Evolutionary conservation across 2,329 filamentous ascomycete genomes (phyloP).

Genomic region (Sarocladiaceae sp.): DNA sequence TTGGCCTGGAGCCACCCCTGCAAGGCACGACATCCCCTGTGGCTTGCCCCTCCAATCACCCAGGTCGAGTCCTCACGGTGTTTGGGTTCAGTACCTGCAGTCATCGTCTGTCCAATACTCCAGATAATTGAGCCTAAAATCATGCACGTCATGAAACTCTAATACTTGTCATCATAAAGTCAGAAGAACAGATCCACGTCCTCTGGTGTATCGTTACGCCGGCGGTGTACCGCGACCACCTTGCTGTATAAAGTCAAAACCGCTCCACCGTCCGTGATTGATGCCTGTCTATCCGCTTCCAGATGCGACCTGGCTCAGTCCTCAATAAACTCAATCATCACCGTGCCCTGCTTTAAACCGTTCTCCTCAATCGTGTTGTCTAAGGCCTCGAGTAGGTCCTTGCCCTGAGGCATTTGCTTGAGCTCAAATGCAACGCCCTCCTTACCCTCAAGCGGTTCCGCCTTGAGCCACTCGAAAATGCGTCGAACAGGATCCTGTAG

Average conservation of each 20-base stretch:
- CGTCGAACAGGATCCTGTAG: conserved; percentile 69
- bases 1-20: no score
- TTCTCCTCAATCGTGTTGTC: conserved; percentile 72
- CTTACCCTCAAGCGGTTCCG: conserved; percentile 75
- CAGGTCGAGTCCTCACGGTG: no score
- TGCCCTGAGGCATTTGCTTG: conserved; percentile 69
- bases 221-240: no score
- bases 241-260: neutral
- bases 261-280: neutral
- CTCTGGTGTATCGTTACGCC: no score
- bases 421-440: conserved; percentile 77
- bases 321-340: conserved; percentile 89
- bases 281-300: conserved; percentile 6
- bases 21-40: no score
- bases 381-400: conserved; percentile 72
- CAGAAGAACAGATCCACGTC: no score
- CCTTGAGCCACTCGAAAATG: conserved; percentile 96
- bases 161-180: no score
- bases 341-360: conserved; percentile 83
- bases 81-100: no score
- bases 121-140: no score
- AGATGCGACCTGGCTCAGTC: conserved; percentile 24
- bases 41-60: no score
- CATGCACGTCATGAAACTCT: no score
- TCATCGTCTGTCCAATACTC: no score